These are phyloP conservation scores for Ganoderma lingzhi DNA, from an alignment of 1,284 basidiomycete genomes.

Conservation along the genomic window DNA sequence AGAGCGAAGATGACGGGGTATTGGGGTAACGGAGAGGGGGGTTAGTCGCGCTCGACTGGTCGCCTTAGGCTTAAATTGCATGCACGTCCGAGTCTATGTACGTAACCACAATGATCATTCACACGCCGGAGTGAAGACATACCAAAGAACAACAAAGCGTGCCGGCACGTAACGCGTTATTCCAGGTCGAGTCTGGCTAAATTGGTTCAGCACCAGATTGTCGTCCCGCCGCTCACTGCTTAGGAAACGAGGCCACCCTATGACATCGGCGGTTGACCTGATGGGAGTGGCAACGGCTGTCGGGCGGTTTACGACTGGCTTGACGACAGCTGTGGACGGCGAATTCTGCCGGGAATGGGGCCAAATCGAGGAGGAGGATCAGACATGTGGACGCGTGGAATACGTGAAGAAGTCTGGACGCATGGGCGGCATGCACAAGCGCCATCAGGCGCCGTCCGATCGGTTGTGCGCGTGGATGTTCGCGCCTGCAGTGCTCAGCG, in stretches of 20 bases:
- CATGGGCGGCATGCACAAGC: not conserved
- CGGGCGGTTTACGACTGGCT: not conserved
- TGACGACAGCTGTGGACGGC: not conserved
- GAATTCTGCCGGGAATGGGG: no score
- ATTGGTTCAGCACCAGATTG: not conserved
- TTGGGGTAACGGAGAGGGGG: not conserved
- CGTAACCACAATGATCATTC: not conserved
- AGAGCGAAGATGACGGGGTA: not conserved
- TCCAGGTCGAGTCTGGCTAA: not conserved
- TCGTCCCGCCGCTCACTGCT: not conserved
- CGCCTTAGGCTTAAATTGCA: not conserved
- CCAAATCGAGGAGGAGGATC: not conserved
- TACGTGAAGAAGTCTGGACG: no score
- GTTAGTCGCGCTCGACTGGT: not conserved
- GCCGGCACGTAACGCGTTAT: not conserved
- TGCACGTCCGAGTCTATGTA: not conserved
- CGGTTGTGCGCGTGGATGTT: no score
- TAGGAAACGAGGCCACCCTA: not conserved
- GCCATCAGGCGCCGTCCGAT: not conserved
- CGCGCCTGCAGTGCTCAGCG: no score
- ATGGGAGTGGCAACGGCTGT: not conserved
- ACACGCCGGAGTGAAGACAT: not conserved
- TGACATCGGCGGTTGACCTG: not conserved
- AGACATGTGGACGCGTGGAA: no score
- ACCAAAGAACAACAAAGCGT: not conserved